A percentile compares a stretch with the other conserved stretches of the same genome.
These are phyloP conservation scores for Cladosporium sp. DNA, from an alignment of 2,329 filamentous ascomycete species.

Conservation along the genomic window DNA sequence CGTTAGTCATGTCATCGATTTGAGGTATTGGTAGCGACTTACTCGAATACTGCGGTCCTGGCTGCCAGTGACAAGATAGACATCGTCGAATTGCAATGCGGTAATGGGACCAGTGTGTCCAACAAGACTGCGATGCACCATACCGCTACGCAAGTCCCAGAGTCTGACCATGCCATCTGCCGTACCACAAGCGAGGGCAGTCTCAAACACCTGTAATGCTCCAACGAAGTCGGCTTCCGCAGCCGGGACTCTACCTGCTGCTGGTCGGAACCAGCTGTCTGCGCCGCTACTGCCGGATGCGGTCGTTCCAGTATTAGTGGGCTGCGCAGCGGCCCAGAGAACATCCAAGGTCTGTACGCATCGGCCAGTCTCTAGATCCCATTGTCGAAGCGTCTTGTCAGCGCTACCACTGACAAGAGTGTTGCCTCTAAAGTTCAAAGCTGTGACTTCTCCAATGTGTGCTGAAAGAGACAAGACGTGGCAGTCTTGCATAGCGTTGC, in stretches of 20 bases:
- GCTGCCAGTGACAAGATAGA: conserved; percentile 90
- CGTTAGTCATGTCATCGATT: conserved; percentile 23
- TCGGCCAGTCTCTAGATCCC: conserved; percentile 95
- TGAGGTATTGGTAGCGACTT: conserved; percentile 37
- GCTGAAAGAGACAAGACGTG: conserved; percentile 82
- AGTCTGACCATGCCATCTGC: conserved; percentile 95
- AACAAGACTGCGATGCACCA: conserved; percentile 93
- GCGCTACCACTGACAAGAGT: conserved; percentile 92
- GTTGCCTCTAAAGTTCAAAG: conserved; percentile 83
- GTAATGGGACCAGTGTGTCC: conserved; percentile 95
- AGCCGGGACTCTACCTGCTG: conserved; percentile 53
- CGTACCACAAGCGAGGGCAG: conserved; percentile 90
- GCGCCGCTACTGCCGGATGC: conserved; percentile 22
- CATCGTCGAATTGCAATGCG: conserved; percentile 91
- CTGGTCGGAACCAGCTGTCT: conserved; percentile 64
- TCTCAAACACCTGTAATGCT: conserved; percentile 91
- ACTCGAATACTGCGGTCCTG: conserved; percentile 90
- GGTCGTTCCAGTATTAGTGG: conserved; percentile 54
- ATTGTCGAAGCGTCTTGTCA: conserved; percentile 95
- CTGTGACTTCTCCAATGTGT: conserved; percentile 91
- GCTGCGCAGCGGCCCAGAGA: conserved; percentile 94
- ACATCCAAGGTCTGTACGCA: conserved; percentile 97
- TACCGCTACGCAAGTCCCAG: conserved; percentile 94
- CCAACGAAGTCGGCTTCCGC: conserved; percentile 86
- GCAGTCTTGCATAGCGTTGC: conserved; percentile 82